Percentiles rank a stretch among this genome's conserved stretches.
Conservation (phyloP, 306 rosid species). For the Herpetospermum pedunculosum region DNA sequence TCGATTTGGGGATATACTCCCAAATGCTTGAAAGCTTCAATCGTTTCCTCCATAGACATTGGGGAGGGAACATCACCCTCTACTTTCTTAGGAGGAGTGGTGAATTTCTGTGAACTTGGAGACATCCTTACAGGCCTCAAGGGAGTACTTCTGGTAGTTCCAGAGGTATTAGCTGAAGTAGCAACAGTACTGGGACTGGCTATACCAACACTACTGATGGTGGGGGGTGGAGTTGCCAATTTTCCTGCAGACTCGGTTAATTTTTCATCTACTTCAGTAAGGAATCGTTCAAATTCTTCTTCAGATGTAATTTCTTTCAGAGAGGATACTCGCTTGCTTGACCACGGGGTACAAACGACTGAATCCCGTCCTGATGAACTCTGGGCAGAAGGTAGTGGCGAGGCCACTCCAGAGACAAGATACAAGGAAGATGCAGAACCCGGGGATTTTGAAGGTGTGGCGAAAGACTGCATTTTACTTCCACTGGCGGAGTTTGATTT, state of each 20-base stretch:
- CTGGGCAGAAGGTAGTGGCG: slow-evolving; percentile 37
- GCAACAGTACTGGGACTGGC: slow-evolving; percentile 53
- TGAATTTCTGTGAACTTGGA: slow-evolving; percentile 88
- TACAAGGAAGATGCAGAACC: slow-evolving; percentile 42
- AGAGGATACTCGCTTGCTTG: slow-evolving; percentile 47
- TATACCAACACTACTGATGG: slow-evolving; percentile 54
- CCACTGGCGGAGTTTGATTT: slow-evolving; percentile 46
- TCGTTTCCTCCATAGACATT: slow-evolving; percentile 84
- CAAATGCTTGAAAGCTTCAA: slow-evolving; percentile 65
- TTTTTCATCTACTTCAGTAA: slow-evolving; percentile 72
- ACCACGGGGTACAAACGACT: slow-evolving; percentile 59
- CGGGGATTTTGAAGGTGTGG: slow-evolving; percentile 53
- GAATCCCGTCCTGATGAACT: slow-evolving; percentile 46
- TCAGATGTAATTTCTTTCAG: slow-evolving; percentile 67
- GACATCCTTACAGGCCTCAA: slow-evolving; percentile 97
- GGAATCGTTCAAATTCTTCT: slow-evolving; percentile 70
- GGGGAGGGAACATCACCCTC: slow-evolving; percentile 81
- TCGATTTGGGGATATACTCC: slow-evolving; percentile 91
- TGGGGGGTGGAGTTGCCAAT: slow-evolving; percentile 89
- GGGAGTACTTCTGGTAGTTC: slow-evolving; percentile 69
- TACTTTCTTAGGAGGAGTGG: slow-evolving; percentile 82
- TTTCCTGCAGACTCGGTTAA: slow-evolving; percentile 65
- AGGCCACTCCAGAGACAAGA: slow-evolving; percentile 53
- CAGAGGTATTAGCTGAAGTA: slow-evolving; percentile 64
- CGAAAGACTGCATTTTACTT: slow-evolving; percentile 26